Conservation (phyloP, 2,329 filamentous ascomycete species). For the Myrmaecium sp. region DNA sequence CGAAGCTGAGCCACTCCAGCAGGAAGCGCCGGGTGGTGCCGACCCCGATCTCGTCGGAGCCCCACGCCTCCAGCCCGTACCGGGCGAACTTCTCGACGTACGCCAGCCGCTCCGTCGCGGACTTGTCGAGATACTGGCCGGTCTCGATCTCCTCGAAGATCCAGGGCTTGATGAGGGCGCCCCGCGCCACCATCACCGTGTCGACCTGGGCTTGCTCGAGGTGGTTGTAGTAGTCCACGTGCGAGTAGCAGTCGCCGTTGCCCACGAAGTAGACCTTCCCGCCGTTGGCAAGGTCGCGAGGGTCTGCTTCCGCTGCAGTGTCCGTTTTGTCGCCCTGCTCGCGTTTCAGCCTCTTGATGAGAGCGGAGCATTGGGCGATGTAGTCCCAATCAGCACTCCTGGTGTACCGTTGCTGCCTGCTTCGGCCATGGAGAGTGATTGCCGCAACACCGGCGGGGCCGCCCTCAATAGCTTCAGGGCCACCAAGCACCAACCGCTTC, state of each 20-base stretch:
- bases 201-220: conserved; percentile 67
- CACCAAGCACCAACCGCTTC: conserved; percentile 67
- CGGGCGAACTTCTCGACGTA: conserved; percentile 81
- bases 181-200: conserved; percentile 92
- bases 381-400: conserved; percentile 87
- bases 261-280: conserved; percentile 79
- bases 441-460: conserved; percentile 72
- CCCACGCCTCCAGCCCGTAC: conserved; percentile 89
- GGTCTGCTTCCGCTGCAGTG: conserved; percentile 62
- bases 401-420: conserved; percentile 86
- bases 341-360: conserved; percentile 66
- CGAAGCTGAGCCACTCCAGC: conserved; percentile 90
- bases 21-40: conserved; percentile 83
- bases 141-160: conserved; percentile 90
- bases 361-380: conserved; percentile 72
- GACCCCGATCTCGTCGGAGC: conserved; percentile 83
- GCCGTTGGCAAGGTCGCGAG: conserved; percentile 48
- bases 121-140: conserved; percentile 91
- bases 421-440: conserved; percentile 88
- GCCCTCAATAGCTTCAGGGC: conserved; percentile 48
- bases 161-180: conserved; percentile 95
- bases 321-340: conserved; percentile 51
- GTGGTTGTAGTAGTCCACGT: conserved; percentile 69
- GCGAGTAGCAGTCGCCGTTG: conserved; percentile 92
- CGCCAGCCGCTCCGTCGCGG: conserved; percentile 64